Conservation (phyloP, 495 filamentous ascomycete species). For the Glarea lozoyensis region DNA sequence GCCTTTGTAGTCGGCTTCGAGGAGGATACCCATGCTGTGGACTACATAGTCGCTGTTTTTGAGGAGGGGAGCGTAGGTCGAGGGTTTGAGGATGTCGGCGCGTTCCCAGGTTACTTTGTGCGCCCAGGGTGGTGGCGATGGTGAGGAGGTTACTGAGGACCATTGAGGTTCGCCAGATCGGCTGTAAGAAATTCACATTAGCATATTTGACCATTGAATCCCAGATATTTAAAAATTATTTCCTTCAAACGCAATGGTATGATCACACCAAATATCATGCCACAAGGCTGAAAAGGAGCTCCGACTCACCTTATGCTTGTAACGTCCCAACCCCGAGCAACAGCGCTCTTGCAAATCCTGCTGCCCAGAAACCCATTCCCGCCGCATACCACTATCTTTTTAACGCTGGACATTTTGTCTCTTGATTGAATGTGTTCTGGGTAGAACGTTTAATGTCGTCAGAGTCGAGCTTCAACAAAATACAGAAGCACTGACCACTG, state of each 20-base stretch:
- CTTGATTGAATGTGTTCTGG: no score
- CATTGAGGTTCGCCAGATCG: slow-evolving; percentile 85
- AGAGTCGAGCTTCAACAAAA: background rate
- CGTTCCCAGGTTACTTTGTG: slow-evolving; percentile 75
- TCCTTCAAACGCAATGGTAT: no score
- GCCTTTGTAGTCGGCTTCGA: slow-evolving; percentile 97
- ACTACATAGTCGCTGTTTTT: slow-evolving; percentile 73
- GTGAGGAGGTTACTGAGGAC: slow-evolving; percentile 66
- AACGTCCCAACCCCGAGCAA: slow-evolving; percentile 75
- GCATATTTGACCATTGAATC: no score
- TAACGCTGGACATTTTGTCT: no score
- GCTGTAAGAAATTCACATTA: slow-evolving; percentile 31
- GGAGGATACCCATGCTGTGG: slow-evolving; percentile 89
- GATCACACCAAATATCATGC: no score
- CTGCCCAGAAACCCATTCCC: slow-evolving; percentile 95
- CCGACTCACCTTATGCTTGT: slow-evolving; percentile 68
- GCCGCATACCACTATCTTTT: slow-evolving; percentile 79
- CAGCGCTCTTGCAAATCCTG: slow-evolving; percentile 83
- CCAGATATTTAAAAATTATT: no score
- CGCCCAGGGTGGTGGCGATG: slow-evolving; percentile 69
- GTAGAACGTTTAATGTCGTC: no score
- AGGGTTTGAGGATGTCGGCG: slow-evolving; percentile 76
- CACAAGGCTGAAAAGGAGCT: background rate
- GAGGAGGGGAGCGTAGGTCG: slow-evolving; percentile 64
- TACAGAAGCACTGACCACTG: background rate